phyloP scores from a whole-genome alignment of 2,329 filamentous ascomycete species.

The Hypoxylon sp. region DNA sequence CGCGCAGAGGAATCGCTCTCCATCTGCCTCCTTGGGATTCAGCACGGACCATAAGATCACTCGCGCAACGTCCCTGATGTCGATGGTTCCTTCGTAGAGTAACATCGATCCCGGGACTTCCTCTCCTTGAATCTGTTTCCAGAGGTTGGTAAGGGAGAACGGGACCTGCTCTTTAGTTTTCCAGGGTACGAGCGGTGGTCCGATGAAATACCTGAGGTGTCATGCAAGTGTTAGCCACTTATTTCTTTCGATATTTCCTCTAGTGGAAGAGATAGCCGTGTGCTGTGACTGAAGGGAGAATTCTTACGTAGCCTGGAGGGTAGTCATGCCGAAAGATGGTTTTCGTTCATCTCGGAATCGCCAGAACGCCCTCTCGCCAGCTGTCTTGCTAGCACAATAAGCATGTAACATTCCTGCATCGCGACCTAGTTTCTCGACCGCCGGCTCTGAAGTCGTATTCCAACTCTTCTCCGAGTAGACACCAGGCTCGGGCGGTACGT shows the following conservation, averaged over 20 bases:
- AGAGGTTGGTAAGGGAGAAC: conserved; percentile 44
- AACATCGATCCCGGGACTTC: conserved; percentile 46
- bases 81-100: conserved; percentile 47
- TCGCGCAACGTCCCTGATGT: conserved; percentile 51
- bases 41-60: conserved; percentile 49
- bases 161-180: conserved; percentile 44
- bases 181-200: conserved; percentile 50
- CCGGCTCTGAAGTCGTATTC: conserved; percentile 47
- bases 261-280: not conserved
- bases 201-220: conserved; percentile 48
- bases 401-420: conserved; percentile 47
- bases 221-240: not conserved
- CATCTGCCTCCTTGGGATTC: conserved; percentile 46
- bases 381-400: conserved; percentile 51
- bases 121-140: conserved; percentile 44
- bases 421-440: conserved; percentile 36
- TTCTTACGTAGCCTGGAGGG: conserved; percentile 50
- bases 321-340: conserved; percentile 48
- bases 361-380: conserved; percentile 50
- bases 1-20: conserved; percentile 51
- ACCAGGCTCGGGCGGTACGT: conserved; percentile 43
- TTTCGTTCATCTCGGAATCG: conserved; percentile 44
- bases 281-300: not conserved
- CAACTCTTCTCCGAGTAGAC: conserved; percentile 49
- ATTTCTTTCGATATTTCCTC: too few species aligned